Evolutionary conservation across 192 early-diverging fungal genomes (phyloP).

Genomic region (Coemansia guatemalensis): DNA sequence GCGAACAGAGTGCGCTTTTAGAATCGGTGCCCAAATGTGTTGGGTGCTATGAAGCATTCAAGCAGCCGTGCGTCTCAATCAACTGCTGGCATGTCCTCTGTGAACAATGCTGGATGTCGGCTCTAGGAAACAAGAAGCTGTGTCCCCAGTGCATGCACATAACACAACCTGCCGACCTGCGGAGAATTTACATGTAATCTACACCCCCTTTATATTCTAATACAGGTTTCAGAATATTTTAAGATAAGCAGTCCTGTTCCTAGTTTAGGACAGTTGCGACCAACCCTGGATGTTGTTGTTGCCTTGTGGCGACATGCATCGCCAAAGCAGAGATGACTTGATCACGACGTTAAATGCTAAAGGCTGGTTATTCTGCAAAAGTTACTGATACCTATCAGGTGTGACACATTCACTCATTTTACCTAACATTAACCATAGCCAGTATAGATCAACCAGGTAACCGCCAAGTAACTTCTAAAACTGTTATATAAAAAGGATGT

Average conservation of each 20-base stretch:
- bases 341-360: too few relatives aligned
- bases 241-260: too few relatives aligned
- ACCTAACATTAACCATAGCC: neutral
- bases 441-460: too few relatives aligned
- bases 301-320: too few relatives aligned
- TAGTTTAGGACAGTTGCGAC: neutral
- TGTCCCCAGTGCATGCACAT: conserved; percentile 92
- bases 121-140: conserved; percentile 80
- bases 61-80: conserved; percentile 70
- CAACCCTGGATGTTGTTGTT: neutral
- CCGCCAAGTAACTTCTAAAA: too few relatives aligned
- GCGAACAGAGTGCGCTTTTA: conserved; percentile 58
- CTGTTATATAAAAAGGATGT: too few relatives aligned
- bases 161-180: conserved; percentile 75
- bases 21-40: conserved; percentile 64
- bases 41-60: conserved; percentile 77
- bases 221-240: neutral
- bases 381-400: too few relatives aligned
- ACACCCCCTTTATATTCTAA: neutral
- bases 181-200: conserved; percentile 75
- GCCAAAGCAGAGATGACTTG: too few relatives aligned
- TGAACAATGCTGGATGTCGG: conserved; percentile 84
- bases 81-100: conserved; percentile 94
- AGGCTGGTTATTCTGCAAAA: too few relatives aligned
- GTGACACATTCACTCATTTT: neutral